phyloP scores from a whole-genome alignment of 306 rosid genomes.

The Cicer pinnatifidum region DNA sequence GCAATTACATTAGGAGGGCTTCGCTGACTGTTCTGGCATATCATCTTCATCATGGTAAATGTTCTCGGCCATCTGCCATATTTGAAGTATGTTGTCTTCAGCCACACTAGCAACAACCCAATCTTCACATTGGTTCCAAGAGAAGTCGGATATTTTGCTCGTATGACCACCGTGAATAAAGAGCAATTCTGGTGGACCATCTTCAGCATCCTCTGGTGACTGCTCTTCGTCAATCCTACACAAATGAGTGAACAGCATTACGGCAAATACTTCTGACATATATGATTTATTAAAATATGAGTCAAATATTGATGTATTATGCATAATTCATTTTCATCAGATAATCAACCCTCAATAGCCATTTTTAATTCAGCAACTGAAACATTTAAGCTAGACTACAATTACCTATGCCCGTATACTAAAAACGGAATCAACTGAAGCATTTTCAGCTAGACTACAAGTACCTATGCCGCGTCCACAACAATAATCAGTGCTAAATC shows the following conservation, averaged over 20 bases:
- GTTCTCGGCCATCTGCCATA: conserved; percentile 99
- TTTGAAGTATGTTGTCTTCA: conserved; percentile 96
- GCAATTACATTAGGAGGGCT: conserved; percentile 58
- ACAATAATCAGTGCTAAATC: background rate
- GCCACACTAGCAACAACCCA: conserved; percentile 98
- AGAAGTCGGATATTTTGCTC: conserved; percentile 94
- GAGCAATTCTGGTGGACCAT: conserved; percentile 95
- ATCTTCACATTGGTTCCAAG: conserved; percentile 99
- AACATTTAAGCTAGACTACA: conserved; percentile 20
- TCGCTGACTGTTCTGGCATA: conserved; percentile 81
- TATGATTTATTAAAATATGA: conserved; percentile 1
- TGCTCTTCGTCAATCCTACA: conserved; percentile 98
- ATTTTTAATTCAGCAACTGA: conserved; percentile 22
- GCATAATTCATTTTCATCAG: conserved; percentile 5
- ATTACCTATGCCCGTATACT: background rate
- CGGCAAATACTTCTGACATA: background rate
- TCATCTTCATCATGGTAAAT: conserved; percentile 98
- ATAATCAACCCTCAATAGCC: conserved; percentile 30
- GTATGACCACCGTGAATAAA: conserved; percentile 99
- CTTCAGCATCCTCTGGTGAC: conserved; percentile 90
- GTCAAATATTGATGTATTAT: background rate
- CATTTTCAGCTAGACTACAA: conserved; percentile 8
- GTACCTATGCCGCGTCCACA: background rate
- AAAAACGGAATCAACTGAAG: background rate
- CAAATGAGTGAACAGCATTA: conserved; percentile 3